Conservation (phyloP, 148 eudicot genomes). For the Euryodendron excelsum region DNA sequence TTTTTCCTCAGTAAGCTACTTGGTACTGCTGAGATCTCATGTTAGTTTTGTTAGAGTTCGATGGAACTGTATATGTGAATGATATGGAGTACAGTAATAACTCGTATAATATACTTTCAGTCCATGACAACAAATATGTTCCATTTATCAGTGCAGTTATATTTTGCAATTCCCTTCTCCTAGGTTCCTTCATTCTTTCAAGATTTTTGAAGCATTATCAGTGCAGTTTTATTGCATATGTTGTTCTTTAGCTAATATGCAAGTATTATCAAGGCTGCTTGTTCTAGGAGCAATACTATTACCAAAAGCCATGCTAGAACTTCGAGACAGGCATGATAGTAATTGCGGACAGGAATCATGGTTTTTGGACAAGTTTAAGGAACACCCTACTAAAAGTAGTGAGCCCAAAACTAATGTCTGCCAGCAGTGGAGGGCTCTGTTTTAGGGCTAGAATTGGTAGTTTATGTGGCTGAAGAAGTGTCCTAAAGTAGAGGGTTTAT, state of each 20-base stretch:
- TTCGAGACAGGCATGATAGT: not conserved
- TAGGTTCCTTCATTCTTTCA: not conserved
- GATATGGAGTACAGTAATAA: not conserved
- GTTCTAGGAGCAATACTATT: not conserved
- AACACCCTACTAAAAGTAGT: not conserved
- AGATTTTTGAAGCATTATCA: not conserved
- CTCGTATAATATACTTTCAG: not conserved
- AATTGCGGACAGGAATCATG: slow-evolving; percentile 3
- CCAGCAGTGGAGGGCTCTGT: not conserved
- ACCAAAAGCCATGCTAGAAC: not conserved
- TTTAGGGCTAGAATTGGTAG: not conserved
- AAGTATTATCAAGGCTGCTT: not conserved
- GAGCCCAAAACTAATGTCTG: not conserved
- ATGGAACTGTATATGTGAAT: not conserved
- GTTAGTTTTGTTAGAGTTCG: slow-evolving; percentile 1
- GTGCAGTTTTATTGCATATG: not conserved
- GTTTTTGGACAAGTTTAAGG: not conserved
- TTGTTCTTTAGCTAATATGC: not conserved
- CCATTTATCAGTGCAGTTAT: too few relatives aligned
- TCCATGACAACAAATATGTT: not conserved
- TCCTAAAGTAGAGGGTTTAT: too few relatives aligned
- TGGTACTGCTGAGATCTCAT: not conserved
- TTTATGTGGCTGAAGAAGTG: too few relatives aligned
- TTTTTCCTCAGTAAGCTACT: not conserved
- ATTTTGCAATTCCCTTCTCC: not conserved